phyloP scores from a whole-genome alignment of 148 eudicot genomes.

The Vaccinium corymbosum region DNA sequence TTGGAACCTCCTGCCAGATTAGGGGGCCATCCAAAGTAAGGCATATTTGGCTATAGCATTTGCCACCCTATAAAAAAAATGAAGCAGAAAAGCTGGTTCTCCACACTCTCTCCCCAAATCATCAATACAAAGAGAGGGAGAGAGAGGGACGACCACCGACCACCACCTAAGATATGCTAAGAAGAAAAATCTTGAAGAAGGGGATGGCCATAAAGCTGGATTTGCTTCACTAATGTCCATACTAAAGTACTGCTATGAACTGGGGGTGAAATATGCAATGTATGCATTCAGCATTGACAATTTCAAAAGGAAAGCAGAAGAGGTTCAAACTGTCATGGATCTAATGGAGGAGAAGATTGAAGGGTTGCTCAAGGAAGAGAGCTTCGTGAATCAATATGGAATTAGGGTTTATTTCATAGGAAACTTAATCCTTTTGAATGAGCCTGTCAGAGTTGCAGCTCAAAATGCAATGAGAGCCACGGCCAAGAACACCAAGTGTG shows the following conservation, averaged over 20 bases:
- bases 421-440: conserved; percentile 23
- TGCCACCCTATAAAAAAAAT: too few species aligned
- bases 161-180: conserved; percentile 37
- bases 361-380: conserved; percentile 35
- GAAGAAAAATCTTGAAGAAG: conserved; percentile 30
- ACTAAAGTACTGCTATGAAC: conserved; percentile 38
- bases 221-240: conserved; percentile 29
- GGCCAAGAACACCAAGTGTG: conserved; percentile 19
- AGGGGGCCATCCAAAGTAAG: too few species aligned
- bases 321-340: conserved; percentile 36
- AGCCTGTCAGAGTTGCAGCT: conserved; percentile 24
- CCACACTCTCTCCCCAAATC: too few species aligned
- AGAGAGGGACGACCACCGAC: too few species aligned
- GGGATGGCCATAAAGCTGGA: conserved; percentile 32
- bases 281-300: conserved; percentile 45
- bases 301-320: conserved; percentile 34
- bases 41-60: too few species aligned
- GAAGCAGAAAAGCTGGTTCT: too few species aligned
- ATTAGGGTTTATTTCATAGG: conserved; percentile 30
- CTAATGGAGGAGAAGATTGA: conserved; percentile 39
- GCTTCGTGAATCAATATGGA: conserved; percentile 31
- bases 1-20: too few species aligned
- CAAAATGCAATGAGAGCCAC: conserved; percentile 25
- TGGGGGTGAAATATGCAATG: conserved; percentile 32
- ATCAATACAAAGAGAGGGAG: too few species aligned